Conservation (phyloP, 2,329 filamentous ascomycete genomes). For the Ophidiomyces ophidiicola region DNA sequence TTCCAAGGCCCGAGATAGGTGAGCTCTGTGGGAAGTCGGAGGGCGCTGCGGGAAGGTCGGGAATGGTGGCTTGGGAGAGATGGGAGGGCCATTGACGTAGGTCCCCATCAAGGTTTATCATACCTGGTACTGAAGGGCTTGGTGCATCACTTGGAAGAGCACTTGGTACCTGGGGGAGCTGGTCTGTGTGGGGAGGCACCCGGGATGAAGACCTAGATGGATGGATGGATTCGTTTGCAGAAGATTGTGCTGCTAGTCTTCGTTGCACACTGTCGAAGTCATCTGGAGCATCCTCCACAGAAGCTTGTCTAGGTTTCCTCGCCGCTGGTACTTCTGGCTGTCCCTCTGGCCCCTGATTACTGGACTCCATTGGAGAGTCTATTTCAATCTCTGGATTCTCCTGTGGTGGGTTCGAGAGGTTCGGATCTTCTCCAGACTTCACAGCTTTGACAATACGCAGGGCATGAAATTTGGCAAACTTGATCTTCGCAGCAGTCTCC, state of each 20-base stretch:
- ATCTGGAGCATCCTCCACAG: slow-evolving; percentile 50
- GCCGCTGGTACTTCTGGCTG: slow-evolving; percentile 36
- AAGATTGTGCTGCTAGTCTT: slow-evolving; percentile 36
- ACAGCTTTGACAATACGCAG: slow-evolving; percentile 80
- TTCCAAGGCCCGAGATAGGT: slow-evolving; percentile 13
- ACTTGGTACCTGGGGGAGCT: slow-evolving; percentile 14
- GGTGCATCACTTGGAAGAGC: slow-evolving; percentile 17
- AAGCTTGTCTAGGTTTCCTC: slow-evolving; percentile 36
- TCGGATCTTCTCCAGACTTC: slow-evolving; percentile 83
- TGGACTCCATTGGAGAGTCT: slow-evolving; percentile 44
- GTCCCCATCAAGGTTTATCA: slow-evolving; percentile 15
- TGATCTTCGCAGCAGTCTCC: slow-evolving; percentile 75
- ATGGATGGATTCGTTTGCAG: slow-evolving; percentile 40
- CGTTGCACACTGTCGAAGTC: slow-evolving; percentile 40
- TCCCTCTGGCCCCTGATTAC: slow-evolving; percentile 47
- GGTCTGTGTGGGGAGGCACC: slow-evolving; percentile 20
- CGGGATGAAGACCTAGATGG: slow-evolving; percentile 35
- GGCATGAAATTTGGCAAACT: slow-evolving; percentile 94
- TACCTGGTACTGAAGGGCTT: slow-evolving; percentile 14
- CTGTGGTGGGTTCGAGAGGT: slow-evolving; percentile 62
- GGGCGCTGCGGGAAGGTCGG: slow-evolving; percentile 31
- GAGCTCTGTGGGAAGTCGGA: slow-evolving; percentile 25
- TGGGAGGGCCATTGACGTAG: slow-evolving; percentile 22
- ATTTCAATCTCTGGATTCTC: slow-evolving; percentile 40
- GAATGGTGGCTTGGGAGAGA: slow-evolving; percentile 17